phyloP scores from a whole-genome alignment of 106 monocot genomes.

The Apostasia shenzhenica region DNA sequence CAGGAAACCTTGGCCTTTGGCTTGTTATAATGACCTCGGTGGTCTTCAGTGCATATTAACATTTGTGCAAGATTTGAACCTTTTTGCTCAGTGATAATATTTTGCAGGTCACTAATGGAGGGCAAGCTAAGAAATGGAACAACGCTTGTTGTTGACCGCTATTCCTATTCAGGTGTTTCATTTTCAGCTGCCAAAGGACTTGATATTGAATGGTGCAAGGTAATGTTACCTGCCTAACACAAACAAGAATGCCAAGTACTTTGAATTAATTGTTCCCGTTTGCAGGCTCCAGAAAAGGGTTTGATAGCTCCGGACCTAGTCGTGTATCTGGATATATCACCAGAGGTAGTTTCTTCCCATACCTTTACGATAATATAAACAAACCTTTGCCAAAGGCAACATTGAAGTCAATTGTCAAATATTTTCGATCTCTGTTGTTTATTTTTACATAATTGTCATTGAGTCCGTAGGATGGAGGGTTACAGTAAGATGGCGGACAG shows the following conservation, averaged over 20 bases:
- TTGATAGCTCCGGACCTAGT: slow-evolving; percentile 89
- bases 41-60: no score
- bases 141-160: slow-evolving; percentile 76
- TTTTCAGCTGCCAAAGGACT: slow-evolving; percentile 94
- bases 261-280: neutral
- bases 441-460: no score
- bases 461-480: no score
- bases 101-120: slow-evolving; percentile 73
- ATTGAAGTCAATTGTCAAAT: no score
- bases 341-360: slow-evolving; percentile 47
- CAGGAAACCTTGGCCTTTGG: no score
- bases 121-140: slow-evolving; percentile 69
- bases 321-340: slow-evolving; percentile 68
- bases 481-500: no score
- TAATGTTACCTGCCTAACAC: slow-evolving; percentile 4
- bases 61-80: no score
- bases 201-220: slow-evolving; percentile 89
- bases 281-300: slow-evolving; percentile 80
- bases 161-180: slow-evolving; percentile 86
- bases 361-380: no score
- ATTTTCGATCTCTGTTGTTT: no score
- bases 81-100: no score
- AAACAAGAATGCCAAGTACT: neutral
- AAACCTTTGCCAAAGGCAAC: no score
- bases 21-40: no score